These are phyloP conservation scores for Cutaneotrichosporon sp. DNA, from an alignment of 1,284 basidiomycete species.

Conservation along the genomic window DNA sequence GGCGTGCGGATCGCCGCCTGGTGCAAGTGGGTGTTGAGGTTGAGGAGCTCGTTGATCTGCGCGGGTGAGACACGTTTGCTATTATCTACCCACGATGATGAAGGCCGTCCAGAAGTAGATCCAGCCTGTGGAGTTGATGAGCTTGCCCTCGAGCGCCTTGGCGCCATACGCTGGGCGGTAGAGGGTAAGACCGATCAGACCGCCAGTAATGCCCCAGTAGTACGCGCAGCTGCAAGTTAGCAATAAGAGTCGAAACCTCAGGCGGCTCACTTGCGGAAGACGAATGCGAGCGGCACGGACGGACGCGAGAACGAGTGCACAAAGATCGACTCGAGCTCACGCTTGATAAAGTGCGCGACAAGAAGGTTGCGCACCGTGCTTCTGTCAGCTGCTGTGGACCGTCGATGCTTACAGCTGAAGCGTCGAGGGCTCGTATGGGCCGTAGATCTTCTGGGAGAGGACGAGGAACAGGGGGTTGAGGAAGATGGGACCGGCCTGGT, in stretches of 20 bases:
- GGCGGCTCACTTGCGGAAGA: slow-evolving; percentile 77
- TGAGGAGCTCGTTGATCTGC: slow-evolving; percentile 82
- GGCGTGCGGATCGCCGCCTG: slow-evolving; percentile 75
- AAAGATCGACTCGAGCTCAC: slow-evolving; percentile 88
- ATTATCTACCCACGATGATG: slow-evolving; percentile 77
- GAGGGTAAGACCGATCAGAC: slow-evolving; percentile 70
- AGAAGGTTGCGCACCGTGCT: slow-evolving; percentile 76
- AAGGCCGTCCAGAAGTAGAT: slow-evolving; percentile 62
- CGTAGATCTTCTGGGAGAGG: slow-evolving; percentile 49
- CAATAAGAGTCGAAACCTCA: background rate
- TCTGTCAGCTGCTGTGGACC: slow-evolving; percentile 1
- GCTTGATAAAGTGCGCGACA: slow-evolving; percentile 83
- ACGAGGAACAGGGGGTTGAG: slow-evolving; percentile 85
- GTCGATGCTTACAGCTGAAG: slow-evolving; percentile 35
- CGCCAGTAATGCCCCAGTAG: slow-evolving; percentile 77
- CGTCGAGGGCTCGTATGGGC: slow-evolving; percentile 31
- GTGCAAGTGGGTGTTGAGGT: slow-evolving; percentile 75
- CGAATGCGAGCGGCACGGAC: slow-evolving; percentile 83
- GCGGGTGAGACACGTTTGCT: slow-evolving; percentile 37
- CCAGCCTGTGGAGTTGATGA: slow-evolving; percentile 64
- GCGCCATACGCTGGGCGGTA: slow-evolving; percentile 67
- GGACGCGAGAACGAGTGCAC: slow-evolving; percentile 91
- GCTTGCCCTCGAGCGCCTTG: slow-evolving; percentile 60
- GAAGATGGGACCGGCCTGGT: slow-evolving; percentile 76
- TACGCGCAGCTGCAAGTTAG: slow-evolving; percentile 63